These are phyloP conservation scores for Geoglossum cookeanum DNA, from an alignment of 2,329 filamentous ascomycete genomes.

Conservation along the genomic window DNA sequence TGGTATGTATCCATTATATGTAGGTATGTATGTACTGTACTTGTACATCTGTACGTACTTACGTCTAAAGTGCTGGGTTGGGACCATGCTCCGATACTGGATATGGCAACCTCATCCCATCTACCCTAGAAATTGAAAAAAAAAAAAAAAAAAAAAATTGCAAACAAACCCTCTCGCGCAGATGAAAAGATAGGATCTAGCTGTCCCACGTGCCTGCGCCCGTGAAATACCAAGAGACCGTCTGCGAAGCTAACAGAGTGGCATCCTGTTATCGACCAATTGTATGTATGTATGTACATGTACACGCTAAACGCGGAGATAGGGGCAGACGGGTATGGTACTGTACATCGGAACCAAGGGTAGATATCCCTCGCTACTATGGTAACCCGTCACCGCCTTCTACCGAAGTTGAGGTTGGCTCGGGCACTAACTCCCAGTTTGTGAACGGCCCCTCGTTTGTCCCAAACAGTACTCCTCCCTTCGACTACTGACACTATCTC, in stretches of 20 bases:
- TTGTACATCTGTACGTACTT: too few species aligned
- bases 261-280: neutral
- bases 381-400: neutral
- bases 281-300: too few species aligned
- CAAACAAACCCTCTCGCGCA: neutral
- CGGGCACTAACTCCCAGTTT: slow-evolving; percentile 61
- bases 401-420: slow-evolving; percentile 41
- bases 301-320: neutral
- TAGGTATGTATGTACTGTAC: neutral
- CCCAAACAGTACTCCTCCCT: slow-evolving; percentile 70
- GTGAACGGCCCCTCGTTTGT: slow-evolving; percentile 57
- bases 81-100: neutral
- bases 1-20: neutral
- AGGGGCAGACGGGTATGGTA: neutral
- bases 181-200: neutral
- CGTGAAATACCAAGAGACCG: neutral
- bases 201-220: neutral
- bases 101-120: too few species aligned
- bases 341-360: neutral
- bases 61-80: neutral
- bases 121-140: neutral
- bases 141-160: too few species aligned
- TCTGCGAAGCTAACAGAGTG: neutral
- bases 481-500: slow-evolving; percentile 79
- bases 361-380: slow-evolving; percentile 13